These are phyloP conservation scores for Geranium incanum DNA, from an alignment of 441 rosid genomes.

Conservation along the genomic window DNA sequence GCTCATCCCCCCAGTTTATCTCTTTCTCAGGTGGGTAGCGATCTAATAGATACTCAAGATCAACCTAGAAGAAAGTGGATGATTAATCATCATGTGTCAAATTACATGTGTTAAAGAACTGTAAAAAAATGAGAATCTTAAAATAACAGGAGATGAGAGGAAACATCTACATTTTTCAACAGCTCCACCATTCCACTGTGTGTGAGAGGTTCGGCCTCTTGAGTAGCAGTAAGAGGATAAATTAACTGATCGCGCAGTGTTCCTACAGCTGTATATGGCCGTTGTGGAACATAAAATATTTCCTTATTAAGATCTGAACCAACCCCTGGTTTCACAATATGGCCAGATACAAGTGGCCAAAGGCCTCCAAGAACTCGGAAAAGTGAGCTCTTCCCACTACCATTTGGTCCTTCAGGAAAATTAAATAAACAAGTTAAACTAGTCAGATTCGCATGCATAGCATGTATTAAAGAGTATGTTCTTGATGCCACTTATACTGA, in stretches of 20 bases:
- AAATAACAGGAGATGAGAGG: slow-evolving; percentile 14
- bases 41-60: slow-evolving; percentile 87
- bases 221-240: slow-evolving; percentile 84
- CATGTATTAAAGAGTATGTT: slow-evolving; percentile 1
- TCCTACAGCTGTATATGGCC: slow-evolving; percentile 97
- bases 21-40: slow-evolving; percentile 88
- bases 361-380: slow-evolving; percentile 99
- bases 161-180: slow-evolving; percentile 63
- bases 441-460: slow-evolving; percentile 5
- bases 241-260: slow-evolving; percentile 97
- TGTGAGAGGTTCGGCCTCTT: slow-evolving; percentile 65
- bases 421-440: slow-evolving; percentile 4
- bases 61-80: slow-evolving; percentile 54
- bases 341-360: slow-evolving; percentile 96
- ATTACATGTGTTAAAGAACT: slow-evolving; percentile 14
- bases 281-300: slow-evolving; percentile 96
- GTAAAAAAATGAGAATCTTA: slow-evolving; percentile 2
- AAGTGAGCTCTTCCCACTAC: slow-evolving; percentile 99
- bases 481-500: slow-evolving; percentile 6
- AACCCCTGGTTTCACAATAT: slow-evolving; percentile 96
- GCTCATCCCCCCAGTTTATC: slow-evolving; percentile 97
- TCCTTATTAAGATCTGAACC: slow-evolving; percentile 99
- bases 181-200: slow-evolving; percentile 83
- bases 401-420: slow-evolving; percentile 85
- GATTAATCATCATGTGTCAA: background rate